phyloP scores from a whole-genome alignment of 352 stramenopile species.

The Stephanocyclus meneghinianus region DNA sequence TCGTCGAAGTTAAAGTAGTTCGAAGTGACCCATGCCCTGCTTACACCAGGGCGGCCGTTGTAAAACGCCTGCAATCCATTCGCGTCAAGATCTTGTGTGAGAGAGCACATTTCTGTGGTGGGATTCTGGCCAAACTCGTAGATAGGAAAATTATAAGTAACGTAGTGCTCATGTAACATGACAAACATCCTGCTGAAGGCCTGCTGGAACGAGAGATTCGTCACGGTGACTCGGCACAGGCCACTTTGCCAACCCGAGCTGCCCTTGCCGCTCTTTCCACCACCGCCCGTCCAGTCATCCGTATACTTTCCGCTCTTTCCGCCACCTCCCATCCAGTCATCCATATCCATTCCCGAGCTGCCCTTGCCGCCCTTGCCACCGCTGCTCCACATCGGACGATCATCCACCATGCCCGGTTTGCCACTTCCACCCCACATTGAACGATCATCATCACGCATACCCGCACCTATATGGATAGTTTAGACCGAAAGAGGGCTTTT shows the following conservation, averaged over 20 bases:
- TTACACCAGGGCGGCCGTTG: constrained; percentile 19
- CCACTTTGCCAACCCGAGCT: neutral
- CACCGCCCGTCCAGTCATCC: constrained; percentile 1
- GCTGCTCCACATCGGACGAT: neutral
- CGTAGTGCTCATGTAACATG: constrained; percentile 21
- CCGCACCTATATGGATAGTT: no score
- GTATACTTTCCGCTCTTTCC: neutral
- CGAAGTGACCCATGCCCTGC: constrained; percentile 18
- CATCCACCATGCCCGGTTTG: neutral
- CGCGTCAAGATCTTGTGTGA: constrained; percentile 25
- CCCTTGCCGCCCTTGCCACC: constrained; percentile 2
- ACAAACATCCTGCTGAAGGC: constrained; percentile 46
- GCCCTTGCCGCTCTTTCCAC: constrained; percentile 4
- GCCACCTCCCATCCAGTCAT: constrained; percentile 4
- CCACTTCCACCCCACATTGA: neutral
- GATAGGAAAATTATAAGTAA: constrained; percentile 27
- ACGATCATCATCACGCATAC: neutral
- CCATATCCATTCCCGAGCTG: neutral
- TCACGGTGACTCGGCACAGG: constrained; percentile 18
- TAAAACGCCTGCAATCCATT: constrained; percentile 28
- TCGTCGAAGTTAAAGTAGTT: constrained; percentile 15
- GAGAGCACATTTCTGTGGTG: constrained; percentile 16
- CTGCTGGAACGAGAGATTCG: constrained; percentile 38
- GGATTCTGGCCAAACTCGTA: constrained; percentile 34
- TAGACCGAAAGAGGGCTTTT: no score